Evolutionary conservation across 2,329 filamentous ascomycete genomes (phyloP).

Genomic region (Fusarium sp.): DNA sequence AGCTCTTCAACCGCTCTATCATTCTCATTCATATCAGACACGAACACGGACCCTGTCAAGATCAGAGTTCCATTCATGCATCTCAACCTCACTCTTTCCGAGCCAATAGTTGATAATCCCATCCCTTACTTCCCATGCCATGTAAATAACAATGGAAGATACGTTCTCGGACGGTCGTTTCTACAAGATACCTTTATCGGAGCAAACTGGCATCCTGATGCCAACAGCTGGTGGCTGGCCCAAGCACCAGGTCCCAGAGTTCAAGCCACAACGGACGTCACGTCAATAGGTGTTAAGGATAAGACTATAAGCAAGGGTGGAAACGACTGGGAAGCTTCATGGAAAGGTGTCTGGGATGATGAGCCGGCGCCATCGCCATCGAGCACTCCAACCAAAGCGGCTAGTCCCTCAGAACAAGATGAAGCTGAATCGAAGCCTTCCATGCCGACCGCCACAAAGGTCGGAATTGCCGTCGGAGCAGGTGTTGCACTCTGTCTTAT

Average conservation of each 20-base stretch:
- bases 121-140: conserved; percentile 50
- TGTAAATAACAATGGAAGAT: conserved; percentile 33
- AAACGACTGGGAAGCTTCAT: conserved; percentile 28
- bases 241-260: conserved; percentile 22
- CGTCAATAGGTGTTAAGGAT: background rate
- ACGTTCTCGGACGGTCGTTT: conserved; percentile 51
- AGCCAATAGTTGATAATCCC: background rate
- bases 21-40: background rate
- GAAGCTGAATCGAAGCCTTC: background rate
- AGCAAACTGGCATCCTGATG: conserved; percentile 47
- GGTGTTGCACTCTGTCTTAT: background rate
- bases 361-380: background rate
- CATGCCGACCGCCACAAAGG: background rate
- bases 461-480: background rate
- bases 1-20: background rate
- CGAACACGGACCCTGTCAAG: background rate
- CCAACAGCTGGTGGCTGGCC: conserved; percentile 30
- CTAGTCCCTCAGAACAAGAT: background rate
- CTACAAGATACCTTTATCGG: conserved; percentile 58
- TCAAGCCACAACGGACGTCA: background rate
- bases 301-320: background rate
- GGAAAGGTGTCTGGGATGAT: conserved; percentile 21
- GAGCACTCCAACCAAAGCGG: background rate
- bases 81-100: conserved; percentile 1
- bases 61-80: conserved; percentile 6